These are phyloP conservation scores for Peronospora destructor DNA, from an alignment of 352 stramenopile species.

Conservation along the genomic window DNA sequence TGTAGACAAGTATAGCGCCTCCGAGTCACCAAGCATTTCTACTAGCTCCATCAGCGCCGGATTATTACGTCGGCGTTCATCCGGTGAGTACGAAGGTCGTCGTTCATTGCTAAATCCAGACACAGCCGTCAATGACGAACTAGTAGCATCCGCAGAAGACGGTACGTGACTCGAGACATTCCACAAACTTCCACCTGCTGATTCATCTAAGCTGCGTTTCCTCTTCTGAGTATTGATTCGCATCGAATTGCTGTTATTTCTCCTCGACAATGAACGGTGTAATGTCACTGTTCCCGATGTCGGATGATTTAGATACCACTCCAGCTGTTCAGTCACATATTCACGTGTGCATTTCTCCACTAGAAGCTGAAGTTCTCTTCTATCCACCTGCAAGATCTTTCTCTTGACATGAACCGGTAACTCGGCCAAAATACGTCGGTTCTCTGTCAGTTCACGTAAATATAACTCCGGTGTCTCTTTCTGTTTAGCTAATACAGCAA, in stretches of 20 bases:
- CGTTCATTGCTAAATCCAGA: constrained; percentile 28
- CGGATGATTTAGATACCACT: constrained; percentile 61
- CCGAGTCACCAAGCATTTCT: constrained; percentile 79
- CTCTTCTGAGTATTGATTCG: constrained; percentile 14
- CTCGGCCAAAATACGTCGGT: constrained; percentile 67
- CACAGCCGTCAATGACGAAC: constrained; percentile 19
- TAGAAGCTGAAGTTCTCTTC: constrained; percentile 56
- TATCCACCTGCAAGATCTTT: constrained; percentile 76
- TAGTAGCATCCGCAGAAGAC: constrained; percentile 25
- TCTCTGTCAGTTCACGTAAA: constrained; percentile 74
- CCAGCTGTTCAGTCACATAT: constrained; percentile 58
- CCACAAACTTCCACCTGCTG: constrained; percentile 38
- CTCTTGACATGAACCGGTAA: constrained; percentile 75
- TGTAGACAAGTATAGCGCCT: constrained; percentile 70
- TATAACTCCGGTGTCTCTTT: constrained; percentile 74
- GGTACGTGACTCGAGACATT: constrained; percentile 70
- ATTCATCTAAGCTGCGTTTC: constrained; percentile 33
- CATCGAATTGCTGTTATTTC: constrained; percentile 23
- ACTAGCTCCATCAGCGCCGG: constrained; percentile 51
- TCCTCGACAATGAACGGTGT: constrained; percentile 19
- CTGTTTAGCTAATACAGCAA: constrained; percentile 73
- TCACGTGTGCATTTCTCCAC: constrained; percentile 71
- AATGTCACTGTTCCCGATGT: constrained; percentile 8
- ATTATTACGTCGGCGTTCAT: constrained; percentile 71
- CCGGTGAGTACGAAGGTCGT: constrained; percentile 30